Base-by-base conservation (phyloP, 1,284 basidiomycete species). In the Trametes versicolor region DNA sequence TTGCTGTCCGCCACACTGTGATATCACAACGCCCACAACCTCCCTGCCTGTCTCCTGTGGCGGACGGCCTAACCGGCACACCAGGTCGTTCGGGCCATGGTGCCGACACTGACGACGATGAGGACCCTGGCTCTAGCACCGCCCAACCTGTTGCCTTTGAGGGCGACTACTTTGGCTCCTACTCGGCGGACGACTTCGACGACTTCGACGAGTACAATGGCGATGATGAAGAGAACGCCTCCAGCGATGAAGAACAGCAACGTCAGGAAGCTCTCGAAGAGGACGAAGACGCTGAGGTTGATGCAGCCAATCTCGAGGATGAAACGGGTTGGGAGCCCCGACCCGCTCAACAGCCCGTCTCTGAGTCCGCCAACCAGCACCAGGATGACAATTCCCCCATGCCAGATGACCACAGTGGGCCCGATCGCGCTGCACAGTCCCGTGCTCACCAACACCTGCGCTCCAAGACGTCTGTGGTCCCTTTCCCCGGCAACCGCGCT, bases 181-280 rank as follows among this genome's bases (percentile, higher is more conserved):
- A 51, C 50, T 51, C 29, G n/a, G 32, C 15, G 3, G 50, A 51
- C 5, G 50, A 51, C 29, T 51, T 51, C 32, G 29, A 51, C 32
- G 50, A 51, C 19, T 51, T 21, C 13, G 50, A 51, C 32, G 50
- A 51, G 29, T 32, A 51, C 50, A 7, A 32, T 13, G 17, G 6
- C 25, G 23, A 49, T 27, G 19, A 19, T 32, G 29, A 8, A 32
- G 29, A 32, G 29, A 32, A 32, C 29, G 29, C 3, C 29, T 32
- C 23, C 10, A 25, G 17, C 48, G 25, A 49, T 13, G 48, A 13
- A 17, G 43, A 49, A 27, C 27, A 50, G 8, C 49, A 12, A 12
- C 5, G 8, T 32, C 45, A 10, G 45, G 45, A 48, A 6, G 49
- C 49, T 6, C 8, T 15, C 27, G 50, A 51, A 32, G 50, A 51